These are phyloP conservation scores for Diaporthe amygdali DNA, from an alignment of 2,329 filamentous ascomycete species.

Conservation along the genomic window DNA sequence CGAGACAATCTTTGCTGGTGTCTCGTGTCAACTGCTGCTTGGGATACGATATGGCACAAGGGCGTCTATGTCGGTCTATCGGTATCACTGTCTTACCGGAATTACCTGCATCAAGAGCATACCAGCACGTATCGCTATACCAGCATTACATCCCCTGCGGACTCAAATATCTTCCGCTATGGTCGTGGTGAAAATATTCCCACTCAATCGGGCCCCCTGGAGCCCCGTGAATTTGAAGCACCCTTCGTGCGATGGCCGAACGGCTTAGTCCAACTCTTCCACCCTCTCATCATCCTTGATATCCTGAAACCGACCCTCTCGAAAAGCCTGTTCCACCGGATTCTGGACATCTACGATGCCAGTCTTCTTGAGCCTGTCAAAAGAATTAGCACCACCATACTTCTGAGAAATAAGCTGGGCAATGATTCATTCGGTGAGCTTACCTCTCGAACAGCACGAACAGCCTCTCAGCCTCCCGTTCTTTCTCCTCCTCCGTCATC, in stretches of 20 bases:
- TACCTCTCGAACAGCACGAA: slow-evolving; percentile 92
- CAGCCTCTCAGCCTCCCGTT: slow-evolving; percentile 85
- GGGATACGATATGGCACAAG: neutral
- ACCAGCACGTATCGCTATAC: neutral
- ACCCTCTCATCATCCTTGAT: slow-evolving; percentile 62
- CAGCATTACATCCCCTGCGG: neutral
- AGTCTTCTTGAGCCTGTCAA: slow-evolving; percentile 66
- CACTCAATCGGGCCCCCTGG: slow-evolving; percentile 19
- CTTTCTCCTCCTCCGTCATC: slow-evolving; percentile 92
- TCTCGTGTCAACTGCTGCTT: neutral
- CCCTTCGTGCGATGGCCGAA: neutral
- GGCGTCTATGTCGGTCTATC: neutral
- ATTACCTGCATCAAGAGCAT: too few species aligned
- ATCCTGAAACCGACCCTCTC: slow-evolving; percentile 74
- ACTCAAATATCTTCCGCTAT: neutral
- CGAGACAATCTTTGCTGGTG: neutral
- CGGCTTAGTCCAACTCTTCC: slow-evolving; percentile 44
- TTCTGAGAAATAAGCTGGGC: neutral
- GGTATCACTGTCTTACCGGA: neutral
- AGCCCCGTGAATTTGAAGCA: slow-evolving; percentile 14
- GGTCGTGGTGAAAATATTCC: neutral
- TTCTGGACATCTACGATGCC: slow-evolving; percentile 81
- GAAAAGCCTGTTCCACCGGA: slow-evolving; percentile 72
- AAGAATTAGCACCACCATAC: slow-evolving; percentile 25
- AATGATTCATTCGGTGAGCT: slow-evolving; percentile 25